Percentiles rank a stretch among this genome's conserved stretches.
phyloP scores from a whole-genome alignment of 306 rosid genomes.

The Gastrolobium villosum region DNA sequence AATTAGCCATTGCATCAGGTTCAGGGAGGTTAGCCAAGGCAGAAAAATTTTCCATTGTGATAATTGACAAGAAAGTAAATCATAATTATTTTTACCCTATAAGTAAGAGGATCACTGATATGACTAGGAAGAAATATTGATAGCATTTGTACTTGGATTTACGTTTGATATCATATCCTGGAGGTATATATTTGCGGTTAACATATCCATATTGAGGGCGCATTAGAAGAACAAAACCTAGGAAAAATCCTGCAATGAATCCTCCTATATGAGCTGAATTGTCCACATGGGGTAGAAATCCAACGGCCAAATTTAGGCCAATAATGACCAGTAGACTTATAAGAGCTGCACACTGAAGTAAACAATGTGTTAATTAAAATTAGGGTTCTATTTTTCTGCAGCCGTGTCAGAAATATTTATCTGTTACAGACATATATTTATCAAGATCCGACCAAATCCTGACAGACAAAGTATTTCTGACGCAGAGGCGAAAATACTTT shows the following conservation, averaged over 20 bases:
- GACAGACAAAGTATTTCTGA: too few species aligned
- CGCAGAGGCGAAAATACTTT: too few species aligned
- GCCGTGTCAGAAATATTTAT: too few species aligned
- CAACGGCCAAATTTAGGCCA: constrained; percentile 77
- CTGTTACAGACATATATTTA: too few species aligned
- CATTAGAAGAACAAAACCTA: constrained; percentile 77
- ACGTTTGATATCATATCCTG: constrained; percentile 60
- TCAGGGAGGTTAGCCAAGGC: constrained; percentile 26
- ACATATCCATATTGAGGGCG: constrained; percentile 90
- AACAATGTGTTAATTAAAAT: background rate
- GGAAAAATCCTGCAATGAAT: constrained; percentile 77
- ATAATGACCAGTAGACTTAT: constrained; percentile 63
- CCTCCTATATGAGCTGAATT: constrained; percentile 96
- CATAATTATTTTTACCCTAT: constrained; percentile 61
- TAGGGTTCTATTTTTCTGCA: too few species aligned
- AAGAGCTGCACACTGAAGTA: constrained; percentile 76
- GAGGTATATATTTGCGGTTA: constrained; percentile 66
- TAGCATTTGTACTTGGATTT: constrained; percentile 71
- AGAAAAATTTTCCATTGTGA: constrained; percentile 1
- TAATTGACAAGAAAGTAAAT: background rate
- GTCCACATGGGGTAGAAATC: constrained; percentile 87
- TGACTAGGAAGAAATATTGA: constrained; percentile 66
- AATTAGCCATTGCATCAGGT: constrained; percentile 16
- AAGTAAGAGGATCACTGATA: constrained; percentile 58
- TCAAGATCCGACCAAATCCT: too few species aligned